These are phyloP conservation scores for Neurospora africana DNA, from an alignment of 495 filamentous ascomycete species.

Conservation along the genomic window DNA sequence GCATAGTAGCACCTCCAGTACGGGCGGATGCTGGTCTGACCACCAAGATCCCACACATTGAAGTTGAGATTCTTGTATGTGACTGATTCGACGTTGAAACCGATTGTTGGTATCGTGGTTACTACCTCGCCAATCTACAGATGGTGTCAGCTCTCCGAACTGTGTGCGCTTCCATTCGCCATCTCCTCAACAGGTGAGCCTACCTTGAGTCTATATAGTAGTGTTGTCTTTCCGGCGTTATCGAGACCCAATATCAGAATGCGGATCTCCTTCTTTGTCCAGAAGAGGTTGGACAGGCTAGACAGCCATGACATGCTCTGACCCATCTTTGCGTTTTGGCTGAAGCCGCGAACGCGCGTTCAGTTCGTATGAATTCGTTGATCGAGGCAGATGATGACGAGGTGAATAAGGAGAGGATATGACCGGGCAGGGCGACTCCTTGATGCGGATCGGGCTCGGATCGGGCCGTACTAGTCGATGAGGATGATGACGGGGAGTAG, in stretches of 20 bases:
- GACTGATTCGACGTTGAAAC: slow-evolving; percentile 97
- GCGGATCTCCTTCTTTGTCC: slow-evolving; percentile 92
- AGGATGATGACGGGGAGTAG: background rate
- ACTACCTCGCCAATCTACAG: slow-evolving; percentile 92
- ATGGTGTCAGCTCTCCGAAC: background rate
- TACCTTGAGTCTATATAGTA: slow-evolving; percentile 94
- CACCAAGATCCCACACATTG: slow-evolving; percentile 97
- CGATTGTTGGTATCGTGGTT: slow-evolving; percentile 97
- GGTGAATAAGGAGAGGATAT: background rate
- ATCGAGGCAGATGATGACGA: background rate
- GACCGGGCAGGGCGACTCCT: background rate
- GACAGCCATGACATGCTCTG: slow-evolving; percentile 68
- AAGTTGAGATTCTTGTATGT: slow-evolving; percentile 96
- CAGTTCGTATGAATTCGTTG: background rate
- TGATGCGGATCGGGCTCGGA: background rate
- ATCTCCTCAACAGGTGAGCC: slow-evolving; percentile 2
- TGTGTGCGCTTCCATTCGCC: background rate
- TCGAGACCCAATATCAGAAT: slow-evolving; percentile 95
- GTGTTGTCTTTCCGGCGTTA: slow-evolving; percentile 95
- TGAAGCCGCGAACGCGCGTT: background rate
- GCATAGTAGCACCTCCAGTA: slow-evolving; percentile 99
- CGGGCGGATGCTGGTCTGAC: slow-evolving; percentile 91
- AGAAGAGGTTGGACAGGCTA: slow-evolving; percentile 57
- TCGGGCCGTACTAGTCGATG: background rate
- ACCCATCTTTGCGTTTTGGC: slow-evolving; percentile 52